Percentiles rank a stretch among this genome's conserved stretches.
Conservation (phyloP, 1,284 basidiomycete species). For the Erythrobasidium hasegawianum region DNA sequence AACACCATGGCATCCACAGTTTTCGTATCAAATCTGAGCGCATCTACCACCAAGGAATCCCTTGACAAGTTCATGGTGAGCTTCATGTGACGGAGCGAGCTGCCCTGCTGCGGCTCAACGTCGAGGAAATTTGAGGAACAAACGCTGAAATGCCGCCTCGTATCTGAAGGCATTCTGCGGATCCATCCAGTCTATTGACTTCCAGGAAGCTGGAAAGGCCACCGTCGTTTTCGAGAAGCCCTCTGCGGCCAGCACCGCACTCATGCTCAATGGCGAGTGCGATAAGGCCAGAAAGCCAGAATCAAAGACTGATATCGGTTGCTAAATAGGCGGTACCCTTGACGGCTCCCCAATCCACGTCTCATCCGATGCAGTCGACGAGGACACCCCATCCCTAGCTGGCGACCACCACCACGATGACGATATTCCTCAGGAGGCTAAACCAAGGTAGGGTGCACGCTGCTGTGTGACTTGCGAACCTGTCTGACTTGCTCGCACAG, state of each 20-base stretch:
- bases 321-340: constrained; percentile 68
- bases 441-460: constrained; percentile 60
- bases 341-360: constrained; percentile 62
- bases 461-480: neutral
- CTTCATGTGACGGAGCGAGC: neutral
- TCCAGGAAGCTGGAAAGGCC: constrained; percentile 52
- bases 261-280: constrained; percentile 55
- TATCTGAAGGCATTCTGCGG: constrained; percentile 39
- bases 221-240: constrained; percentile 68
- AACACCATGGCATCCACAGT: constrained; percentile 23
- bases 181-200: constrained; percentile 57
- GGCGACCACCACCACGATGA: constrained; percentile 47
- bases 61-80: constrained; percentile 65
- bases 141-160: too few relatives aligned
- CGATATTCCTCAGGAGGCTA: constrained; percentile 68
- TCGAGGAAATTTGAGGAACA: too few relatives aligned
- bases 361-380: constrained; percentile 60
- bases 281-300: neutral
- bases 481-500: neutral
- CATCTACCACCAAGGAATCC: constrained; percentile 59
- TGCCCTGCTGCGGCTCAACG: neutral
- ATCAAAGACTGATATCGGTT: constrained; percentile 34
- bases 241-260: constrained; percentile 70
- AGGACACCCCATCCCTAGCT: constrained; percentile 40
- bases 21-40: constrained; percentile 58